phyloP scores from a whole-genome alignment of 495 filamentous ascomycete genomes.

The Trichoderma parareesei region DNA sequence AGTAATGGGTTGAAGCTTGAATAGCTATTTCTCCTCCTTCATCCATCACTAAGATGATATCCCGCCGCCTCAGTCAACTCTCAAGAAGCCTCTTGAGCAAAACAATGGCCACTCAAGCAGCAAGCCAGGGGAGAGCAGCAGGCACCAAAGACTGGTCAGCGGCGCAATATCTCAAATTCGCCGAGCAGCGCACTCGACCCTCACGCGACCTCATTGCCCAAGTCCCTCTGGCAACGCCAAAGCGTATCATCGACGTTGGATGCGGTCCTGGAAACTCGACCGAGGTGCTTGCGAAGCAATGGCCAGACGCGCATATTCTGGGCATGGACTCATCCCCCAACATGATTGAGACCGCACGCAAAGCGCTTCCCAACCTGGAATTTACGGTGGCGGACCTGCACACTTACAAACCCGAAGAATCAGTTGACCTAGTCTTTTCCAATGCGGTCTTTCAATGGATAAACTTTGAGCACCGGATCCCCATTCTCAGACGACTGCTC shows the following conservation, averaged over 20 bases:
- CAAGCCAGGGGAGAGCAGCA: neutral
- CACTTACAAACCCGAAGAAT: conserved; percentile 26
- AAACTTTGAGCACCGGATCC: conserved; percentile 30
- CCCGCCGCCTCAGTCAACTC: neutral
- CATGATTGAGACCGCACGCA: conserved; percentile 43
- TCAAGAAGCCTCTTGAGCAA: neutral
- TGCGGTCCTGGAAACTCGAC: conserved; percentile 51
- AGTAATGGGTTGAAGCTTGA: neutral
- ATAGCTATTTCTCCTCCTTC: neutral
- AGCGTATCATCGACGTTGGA: conserved; percentile 43
- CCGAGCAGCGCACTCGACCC: conserved; percentile 1
- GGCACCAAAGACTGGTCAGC: conserved; percentile 5
- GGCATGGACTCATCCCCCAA: conserved; percentile 47
- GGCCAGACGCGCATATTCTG: conserved; percentile 35
- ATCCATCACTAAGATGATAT: neutral
- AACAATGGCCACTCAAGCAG: neutral
- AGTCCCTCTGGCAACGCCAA: conserved; percentile 18
- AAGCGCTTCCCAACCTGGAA: conserved; percentile 22
- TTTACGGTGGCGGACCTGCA: conserved; percentile 34
- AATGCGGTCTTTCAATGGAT: conserved; percentile 54
- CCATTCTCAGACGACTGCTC: conserved; percentile 34
- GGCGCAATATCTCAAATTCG: conserved; percentile 8
- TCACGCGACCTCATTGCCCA: conserved; percentile 8
- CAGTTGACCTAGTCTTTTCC: conserved; percentile 41
- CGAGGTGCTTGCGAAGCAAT: conserved; percentile 31